Evolutionary conservation across 2,329 filamentous ascomycete species (phyloP).

Genomic region (Penicillium sp.): DNA sequence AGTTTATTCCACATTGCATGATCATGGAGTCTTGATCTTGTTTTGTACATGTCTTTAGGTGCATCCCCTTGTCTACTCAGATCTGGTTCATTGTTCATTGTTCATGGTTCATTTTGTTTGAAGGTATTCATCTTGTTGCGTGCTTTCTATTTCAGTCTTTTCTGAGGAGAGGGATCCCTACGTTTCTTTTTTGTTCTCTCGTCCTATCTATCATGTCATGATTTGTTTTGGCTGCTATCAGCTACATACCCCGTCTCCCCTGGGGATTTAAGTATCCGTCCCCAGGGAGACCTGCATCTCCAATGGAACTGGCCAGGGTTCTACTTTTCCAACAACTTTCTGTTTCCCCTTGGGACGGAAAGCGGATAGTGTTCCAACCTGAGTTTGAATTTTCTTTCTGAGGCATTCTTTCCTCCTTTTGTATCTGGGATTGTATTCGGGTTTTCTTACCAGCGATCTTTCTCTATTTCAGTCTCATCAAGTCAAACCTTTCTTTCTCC

Average conservation of each 20-base stretch:
- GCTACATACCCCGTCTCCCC: conserved; percentile 19
- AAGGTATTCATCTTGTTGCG: not conserved
- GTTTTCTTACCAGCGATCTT: not conserved
- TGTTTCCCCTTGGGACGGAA: not conserved
- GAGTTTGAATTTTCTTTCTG: not conserved
- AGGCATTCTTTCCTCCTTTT: not conserved
- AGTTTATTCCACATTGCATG: conserved; percentile 31
- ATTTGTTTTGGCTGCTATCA: conserved; percentile 9
- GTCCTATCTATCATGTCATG: conserved; percentile 1
- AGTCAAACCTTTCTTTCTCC: not conserved
- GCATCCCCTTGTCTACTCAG: conserved; percentile 13
- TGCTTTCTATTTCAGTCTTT: not conserved
- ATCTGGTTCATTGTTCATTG: conserved; percentile 5
- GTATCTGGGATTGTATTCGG: conserved; percentile 4
- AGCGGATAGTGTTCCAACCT: not conserved
- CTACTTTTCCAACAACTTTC: not conserved
- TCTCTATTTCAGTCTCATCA: not conserved
- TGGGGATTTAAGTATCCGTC: not conserved
- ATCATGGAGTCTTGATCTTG: conserved; percentile 39
- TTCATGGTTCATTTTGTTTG: not conserved
- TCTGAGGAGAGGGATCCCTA: not conserved
- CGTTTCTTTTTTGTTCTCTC: not conserved
- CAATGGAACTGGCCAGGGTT: conserved; percentile 1
- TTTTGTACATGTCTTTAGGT: conserved; percentile 34
- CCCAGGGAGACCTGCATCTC: conserved; percentile 14